A percentile compares a stretch with the other conserved stretches of the same genome.
phyloP scores from a whole-genome alignment of 2,329 filamentous ascomycete species.

The Malbranchea cinnamomea region DNA sequence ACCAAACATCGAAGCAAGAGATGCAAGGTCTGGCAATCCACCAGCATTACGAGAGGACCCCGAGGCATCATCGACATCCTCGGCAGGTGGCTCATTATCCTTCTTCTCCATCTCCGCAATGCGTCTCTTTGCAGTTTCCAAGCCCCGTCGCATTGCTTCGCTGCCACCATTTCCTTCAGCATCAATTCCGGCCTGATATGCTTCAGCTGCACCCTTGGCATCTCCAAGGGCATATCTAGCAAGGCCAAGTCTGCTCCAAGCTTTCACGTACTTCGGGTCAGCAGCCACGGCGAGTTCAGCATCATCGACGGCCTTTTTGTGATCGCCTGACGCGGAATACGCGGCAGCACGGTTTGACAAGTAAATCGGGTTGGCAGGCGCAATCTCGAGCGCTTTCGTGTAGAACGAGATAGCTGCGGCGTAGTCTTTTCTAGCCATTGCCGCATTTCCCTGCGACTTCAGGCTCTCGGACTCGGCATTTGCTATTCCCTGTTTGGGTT shows the following conservation, averaged over 20 bases:
- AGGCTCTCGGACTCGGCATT: constrained; percentile 70
- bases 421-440: constrained; percentile 94
- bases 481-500: constrained; percentile 11
- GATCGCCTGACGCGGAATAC: constrained; percentile 70
- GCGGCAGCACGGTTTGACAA: constrained; percentile 94
- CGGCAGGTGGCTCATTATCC: constrained; percentile 35
- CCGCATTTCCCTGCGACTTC: constrained; percentile 82
- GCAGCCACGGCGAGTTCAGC: constrained; percentile 79
- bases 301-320: constrained; percentile 69
- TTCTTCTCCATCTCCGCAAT: constrained; percentile 61
- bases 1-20: constrained; percentile 57
- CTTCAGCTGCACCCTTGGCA: constrained; percentile 81
- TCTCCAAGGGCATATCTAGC: constrained; percentile 87
- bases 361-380: constrained; percentile 85
- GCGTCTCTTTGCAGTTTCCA: constrained; percentile 77
- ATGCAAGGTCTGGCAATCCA: constrained; percentile 57
- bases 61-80: constrained; percentile 36
- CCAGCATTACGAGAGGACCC: constrained; percentile 32
- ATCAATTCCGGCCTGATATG: constrained; percentile 84
- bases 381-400: constrained; percentile 66
- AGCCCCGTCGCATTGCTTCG: constrained; percentile 95
- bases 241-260: constrained; percentile 85
- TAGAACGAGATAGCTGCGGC: constrained; percentile 67
- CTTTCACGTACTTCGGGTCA: constrained; percentile 91
- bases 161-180: constrained; percentile 86